These are phyloP conservation scores for Fusarium domesticum DNA, from an alignment of 2,329 filamentous ascomycete species.

Conservation along the genomic window DNA sequence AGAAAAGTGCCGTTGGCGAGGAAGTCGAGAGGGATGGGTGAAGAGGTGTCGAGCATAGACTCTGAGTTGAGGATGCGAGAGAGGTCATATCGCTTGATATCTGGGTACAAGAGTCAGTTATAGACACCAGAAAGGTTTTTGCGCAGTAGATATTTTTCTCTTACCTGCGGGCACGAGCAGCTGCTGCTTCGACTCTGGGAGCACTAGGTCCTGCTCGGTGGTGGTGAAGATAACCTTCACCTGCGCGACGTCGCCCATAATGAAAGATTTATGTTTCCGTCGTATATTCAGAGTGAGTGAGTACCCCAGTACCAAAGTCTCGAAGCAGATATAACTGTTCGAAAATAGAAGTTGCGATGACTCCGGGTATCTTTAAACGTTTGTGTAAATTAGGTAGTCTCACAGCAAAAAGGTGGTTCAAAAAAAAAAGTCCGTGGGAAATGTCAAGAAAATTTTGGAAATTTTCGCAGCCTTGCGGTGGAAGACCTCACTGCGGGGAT, in stretches of 20 bases:
- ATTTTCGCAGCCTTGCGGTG: slow-evolving; percentile 27
- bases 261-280: slow-evolving; percentile 3
- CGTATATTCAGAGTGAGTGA: background rate
- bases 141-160: slow-evolving; percentile 1
- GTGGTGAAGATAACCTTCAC: slow-evolving; percentile 68
- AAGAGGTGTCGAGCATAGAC: slow-evolving; percentile 63
- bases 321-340: background rate
- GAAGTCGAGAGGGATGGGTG: slow-evolving; percentile 84
- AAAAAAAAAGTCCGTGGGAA: slow-evolving; percentile 12
- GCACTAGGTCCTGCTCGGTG: slow-evolving; percentile 57
- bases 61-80: slow-evolving; percentile 69
- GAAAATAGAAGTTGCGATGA: background rate
- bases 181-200: slow-evolving; percentile 60
- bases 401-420: slow-evolving; percentile 3
- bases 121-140: too few species aligned
- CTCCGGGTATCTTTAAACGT: background rate
- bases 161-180: slow-evolving; percentile 60
- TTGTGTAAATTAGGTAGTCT: background rate
- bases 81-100: slow-evolving; percentile 67
- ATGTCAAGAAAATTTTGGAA: slow-evolving; percentile 27
- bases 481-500: slow-evolving; percentile 23
- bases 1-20: slow-evolving; percentile 92
- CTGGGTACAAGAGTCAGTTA: slow-evolving; percentile 34
- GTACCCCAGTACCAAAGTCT: background rate
- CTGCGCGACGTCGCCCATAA: slow-evolving; percentile 48